Conservation (phyloP, 768 basidiomycete genomes). For the Suillus cothurnatus region DNA sequence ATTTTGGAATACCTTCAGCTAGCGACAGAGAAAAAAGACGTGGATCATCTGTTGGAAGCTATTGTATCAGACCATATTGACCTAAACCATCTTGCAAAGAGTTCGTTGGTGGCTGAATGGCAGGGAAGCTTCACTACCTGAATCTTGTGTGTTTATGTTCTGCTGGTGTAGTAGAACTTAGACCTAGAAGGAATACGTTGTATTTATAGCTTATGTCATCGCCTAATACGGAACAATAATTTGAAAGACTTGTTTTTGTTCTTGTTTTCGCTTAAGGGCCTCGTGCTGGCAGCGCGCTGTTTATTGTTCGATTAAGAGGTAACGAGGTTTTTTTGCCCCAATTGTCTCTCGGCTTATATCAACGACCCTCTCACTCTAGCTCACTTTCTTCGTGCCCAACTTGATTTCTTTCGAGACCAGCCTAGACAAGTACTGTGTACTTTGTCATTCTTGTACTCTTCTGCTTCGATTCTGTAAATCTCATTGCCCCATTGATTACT, state of each 20-base stretch:
- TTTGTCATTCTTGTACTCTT: conserved; percentile 12
- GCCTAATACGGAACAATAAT: conserved; percentile 19
- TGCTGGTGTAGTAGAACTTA: not conserved
- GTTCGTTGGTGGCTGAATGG: not conserved
- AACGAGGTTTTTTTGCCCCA: conserved; percentile 3
- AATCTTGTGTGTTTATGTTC: not conserved
- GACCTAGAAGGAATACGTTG: conserved; percentile 8
- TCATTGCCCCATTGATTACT: not conserved
- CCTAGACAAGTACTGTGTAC: conserved; percentile 17
- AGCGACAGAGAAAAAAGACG: not conserved
- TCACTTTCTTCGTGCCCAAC: not conserved
- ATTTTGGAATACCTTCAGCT: not conserved
- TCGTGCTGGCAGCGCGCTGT: not conserved
- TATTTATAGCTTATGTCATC: conserved; percentile 18
- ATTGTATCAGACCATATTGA: not conserved
- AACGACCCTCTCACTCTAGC: conserved; percentile 3
- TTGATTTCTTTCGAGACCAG: not conserved
- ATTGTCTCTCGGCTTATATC: conserved; percentile 18
- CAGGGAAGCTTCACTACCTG: not conserved
- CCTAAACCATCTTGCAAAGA: not conserved
- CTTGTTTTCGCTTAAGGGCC: not conserved
- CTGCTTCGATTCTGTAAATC: not conserved
- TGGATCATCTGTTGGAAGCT: not conserved
- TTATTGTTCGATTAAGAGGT: conserved; percentile 11
- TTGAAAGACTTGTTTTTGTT: not conserved